phyloP scores from a whole-genome alignment of 805 yeast species.

The Candida succiphila region DNA sequence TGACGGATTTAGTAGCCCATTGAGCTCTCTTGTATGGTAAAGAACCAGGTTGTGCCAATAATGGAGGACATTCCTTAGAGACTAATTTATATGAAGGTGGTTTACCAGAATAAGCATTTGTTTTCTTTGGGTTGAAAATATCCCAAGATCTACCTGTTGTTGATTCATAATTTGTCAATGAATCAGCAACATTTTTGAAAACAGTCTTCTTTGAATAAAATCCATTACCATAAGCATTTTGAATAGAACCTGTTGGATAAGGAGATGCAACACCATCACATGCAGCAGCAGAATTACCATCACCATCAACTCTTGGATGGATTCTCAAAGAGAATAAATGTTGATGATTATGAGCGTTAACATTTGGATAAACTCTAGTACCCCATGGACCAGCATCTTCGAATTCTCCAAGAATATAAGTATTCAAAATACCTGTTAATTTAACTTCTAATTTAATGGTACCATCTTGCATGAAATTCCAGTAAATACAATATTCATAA shows the following conservation, averaged over 20 bases:
- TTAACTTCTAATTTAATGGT: conserved; percentile 71
- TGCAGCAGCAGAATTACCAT: conserved; percentile 61
- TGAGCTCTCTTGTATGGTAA: conserved; percentile 74
- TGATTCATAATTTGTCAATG: conserved; percentile 52
- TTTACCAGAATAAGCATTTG: conserved; percentile 61
- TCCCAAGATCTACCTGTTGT: conserved; percentile 69
- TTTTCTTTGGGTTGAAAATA: conserved; percentile 58
- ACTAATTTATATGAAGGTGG: conserved; percentile 73
- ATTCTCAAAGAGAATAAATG: conserved; percentile 70
- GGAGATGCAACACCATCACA: conserved; percentile 56
- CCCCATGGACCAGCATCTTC: conserved; percentile 74
- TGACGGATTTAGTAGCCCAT: conserved; percentile 61
- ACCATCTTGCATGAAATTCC: conserved; percentile 80
- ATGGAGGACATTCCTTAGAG: conserved; percentile 63
- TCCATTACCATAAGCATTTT: conserved; percentile 72
- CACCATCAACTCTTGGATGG: conserved; percentile 78
- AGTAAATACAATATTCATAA: conserved; percentile 78
- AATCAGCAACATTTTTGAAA: conserved; percentile 61
- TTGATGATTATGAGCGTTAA: conserved; percentile 82
- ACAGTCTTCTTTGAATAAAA: conserved; percentile 55
- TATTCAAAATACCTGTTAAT: conserved; percentile 76
- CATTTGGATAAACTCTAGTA: conserved; percentile 68
- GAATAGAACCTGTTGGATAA: conserved; percentile 50
- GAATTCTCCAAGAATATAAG: conserved; percentile 51
- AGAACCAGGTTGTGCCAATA: conserved; percentile 66